A percentile compares a stretch with the other conserved stretches of the same genome.
These are phyloP conservation scores for Beauveria scarabaeidicola DNA, from an alignment of 2,329 filamentous ascomycete species.

Conservation along the genomic window DNA sequence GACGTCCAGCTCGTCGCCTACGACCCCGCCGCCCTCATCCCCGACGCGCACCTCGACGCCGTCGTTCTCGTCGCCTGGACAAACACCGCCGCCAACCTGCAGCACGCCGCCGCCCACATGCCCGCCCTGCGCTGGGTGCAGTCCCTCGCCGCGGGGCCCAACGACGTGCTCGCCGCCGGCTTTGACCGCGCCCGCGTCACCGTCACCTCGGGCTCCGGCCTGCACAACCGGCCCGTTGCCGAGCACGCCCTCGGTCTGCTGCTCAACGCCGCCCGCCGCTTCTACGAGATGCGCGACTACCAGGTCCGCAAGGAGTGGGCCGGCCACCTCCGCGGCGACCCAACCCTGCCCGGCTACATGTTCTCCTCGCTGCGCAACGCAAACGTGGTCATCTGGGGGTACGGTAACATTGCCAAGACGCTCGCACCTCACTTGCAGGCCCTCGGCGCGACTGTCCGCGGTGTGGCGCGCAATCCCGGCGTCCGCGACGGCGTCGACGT, in stretches of 20 bases:
- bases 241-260: conserved; percentile 55
- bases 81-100: conserved; percentile 50
- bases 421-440: conserved; percentile 45
- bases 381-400: conserved; percentile 54
- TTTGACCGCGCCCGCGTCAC: conserved; percentile 42
- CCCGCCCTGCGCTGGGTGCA: conserved; percentile 57
- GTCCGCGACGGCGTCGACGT: conserved; percentile 52
- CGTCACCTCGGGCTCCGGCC: conserved; percentile 54
- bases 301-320: conserved; percentile 52
- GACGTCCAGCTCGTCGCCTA: conserved; percentile 27
- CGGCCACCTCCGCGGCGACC: conserved; percentile 46
- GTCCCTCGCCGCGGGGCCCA: conserved; percentile 56
- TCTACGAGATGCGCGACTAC: conserved; percentile 55
- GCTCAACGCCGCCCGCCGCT: conserved; percentile 45
- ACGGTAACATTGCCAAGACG: conserved; percentile 57
- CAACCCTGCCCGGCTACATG: conserved; percentile 42
- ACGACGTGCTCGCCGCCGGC: conserved; percentile 54
- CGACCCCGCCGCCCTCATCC: conserved; percentile 47
- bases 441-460: conserved; percentile 50
- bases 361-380: conserved; percentile 55
- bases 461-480: conserved; percentile 47
- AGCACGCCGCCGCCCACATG: conserved; percentile 46
- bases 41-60: conserved; percentile 50
- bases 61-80: conserved; percentile 54
- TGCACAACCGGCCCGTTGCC: conserved; percentile 57